phyloP scores from a whole-genome alignment of 371 early-diverging fungal genomes.

The Circinella umbellata region DNA sequence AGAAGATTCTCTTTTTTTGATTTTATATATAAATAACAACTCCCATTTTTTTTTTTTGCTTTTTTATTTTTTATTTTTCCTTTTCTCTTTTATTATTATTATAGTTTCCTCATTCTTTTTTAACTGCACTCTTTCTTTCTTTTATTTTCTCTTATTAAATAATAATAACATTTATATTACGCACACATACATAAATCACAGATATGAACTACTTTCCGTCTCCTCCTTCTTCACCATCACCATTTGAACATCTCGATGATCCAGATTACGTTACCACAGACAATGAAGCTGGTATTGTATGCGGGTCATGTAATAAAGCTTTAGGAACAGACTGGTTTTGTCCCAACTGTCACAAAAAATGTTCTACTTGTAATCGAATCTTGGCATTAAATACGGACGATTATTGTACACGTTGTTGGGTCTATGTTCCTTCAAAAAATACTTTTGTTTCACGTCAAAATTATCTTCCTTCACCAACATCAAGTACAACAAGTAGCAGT shows the following conservation, averaged over 20 bases:
- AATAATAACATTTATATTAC: too few relatives aligned
- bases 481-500: slow-evolving; percentile 4
- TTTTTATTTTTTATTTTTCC: background rate
- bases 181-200: too few relatives aligned
- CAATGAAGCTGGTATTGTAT: slow-evolving; percentile 26
- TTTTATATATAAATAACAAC: slow-evolving; percentile 16
- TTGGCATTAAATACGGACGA: slow-evolving; percentile 33
- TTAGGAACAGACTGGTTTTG: slow-evolving; percentile 54
- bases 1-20: too few relatives aligned
- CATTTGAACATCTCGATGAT: slow-evolving; percentile 18
- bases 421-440: slow-evolving; percentile 30
- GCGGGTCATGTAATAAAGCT: slow-evolving; percentile 49
- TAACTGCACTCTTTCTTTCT: slow-evolving; percentile 6
- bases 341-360: slow-evolving; percentile 49
- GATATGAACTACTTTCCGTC: slow-evolving; percentile 41
- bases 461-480: slow-evolving; percentile 7
- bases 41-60: background rate
- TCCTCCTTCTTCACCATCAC: slow-evolving; percentile 36
- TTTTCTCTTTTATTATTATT: slow-evolving; percentile 4
- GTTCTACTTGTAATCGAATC: slow-evolving; percentile 46
- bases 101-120: too few relatives aligned
- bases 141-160: background rate
- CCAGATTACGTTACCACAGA: background rate
- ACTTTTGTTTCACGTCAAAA: slow-evolving; percentile 12
- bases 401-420: slow-evolving; percentile 50